Base-by-base conservation (phyloP, 306 rosid species). In the Vicia villosa region DNA sequence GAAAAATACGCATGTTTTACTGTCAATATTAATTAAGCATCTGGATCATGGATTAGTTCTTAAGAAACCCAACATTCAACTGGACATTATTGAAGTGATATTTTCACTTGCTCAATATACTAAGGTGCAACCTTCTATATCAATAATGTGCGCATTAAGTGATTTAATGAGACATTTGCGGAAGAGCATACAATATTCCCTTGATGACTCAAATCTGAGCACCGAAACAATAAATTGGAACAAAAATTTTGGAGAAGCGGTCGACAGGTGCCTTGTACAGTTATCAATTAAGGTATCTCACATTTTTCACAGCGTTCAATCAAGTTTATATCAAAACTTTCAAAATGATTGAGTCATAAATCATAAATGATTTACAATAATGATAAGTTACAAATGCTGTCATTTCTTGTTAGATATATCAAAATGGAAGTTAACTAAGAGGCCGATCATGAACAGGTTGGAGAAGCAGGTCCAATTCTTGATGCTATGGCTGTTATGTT, bases 121-220 rank as follows among this genome's bases (percentile, higher is more conserved):
- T 47, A 86, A 82, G 74, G 81, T 85, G 34, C 86, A 88, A 80
- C 82, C 93, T 58, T 88, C 97, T 71, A 76, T 88, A 30, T 82
- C 93, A 60, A 79, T 88, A 66, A 58, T 86, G 36, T 76, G 87
- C 66, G 90, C 96, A 17, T 41, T 84, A 38, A 82, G 98, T 78
- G 98, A 93, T 61, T 73, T 87, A 79, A 81, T 90, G 86, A 89
- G 94, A 83, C 96, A 90, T 83, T 75, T 93, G 61, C 77, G 98
- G 78, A 90, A 85, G 79, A 77, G 90, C 80, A 85, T 90, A 64
- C 97, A 86, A 34, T 85, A 79, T 81, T 88, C 90, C 8, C 84
- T 88, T 45, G 94, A 87, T 65, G 83, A 86, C 66, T 79, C 83
- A 37, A 84, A 59, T 78, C 59, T 83, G 19, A 84, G 77, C 47